Conservation (phyloP, 1,284 basidiomycete genomes). For the Sphagnurus paluster region DNA sequence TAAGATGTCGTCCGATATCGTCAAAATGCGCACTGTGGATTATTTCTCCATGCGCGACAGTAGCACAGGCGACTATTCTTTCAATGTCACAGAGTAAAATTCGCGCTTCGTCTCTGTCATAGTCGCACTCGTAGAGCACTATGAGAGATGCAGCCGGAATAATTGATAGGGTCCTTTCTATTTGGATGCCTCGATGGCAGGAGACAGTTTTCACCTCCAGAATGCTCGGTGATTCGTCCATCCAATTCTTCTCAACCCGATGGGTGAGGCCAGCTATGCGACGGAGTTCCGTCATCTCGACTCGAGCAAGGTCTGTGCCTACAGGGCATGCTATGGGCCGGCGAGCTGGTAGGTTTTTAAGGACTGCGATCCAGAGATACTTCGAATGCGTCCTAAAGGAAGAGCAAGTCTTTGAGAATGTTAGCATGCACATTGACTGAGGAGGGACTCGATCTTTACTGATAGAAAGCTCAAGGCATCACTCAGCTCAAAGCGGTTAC, state of each 20-base stretch:
- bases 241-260: slow-evolving; percentile 1
- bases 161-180: no score
- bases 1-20: no score
- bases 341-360: background rate
- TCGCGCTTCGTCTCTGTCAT: no score
- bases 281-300: background rate
- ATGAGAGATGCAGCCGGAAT: no score
- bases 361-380: background rate
- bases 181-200: no score
- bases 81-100: no score
- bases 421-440: background rate
- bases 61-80: no score
- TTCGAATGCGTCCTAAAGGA: background rate
- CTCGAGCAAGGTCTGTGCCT: background rate
- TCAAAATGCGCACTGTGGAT: no score
- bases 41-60: no score
- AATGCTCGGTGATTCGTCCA: background rate
- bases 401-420: background rate
- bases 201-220: no score
- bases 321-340: background rate
- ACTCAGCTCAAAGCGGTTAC: slow-evolving; percentile 4
- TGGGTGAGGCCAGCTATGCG: background rate
- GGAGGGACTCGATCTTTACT: background rate
- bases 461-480: slow-evolving; percentile 9
- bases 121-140: no score